Conservation (phyloP, 192 early-diverging fungal genomes). For the Backusella australiensis region DNA sequence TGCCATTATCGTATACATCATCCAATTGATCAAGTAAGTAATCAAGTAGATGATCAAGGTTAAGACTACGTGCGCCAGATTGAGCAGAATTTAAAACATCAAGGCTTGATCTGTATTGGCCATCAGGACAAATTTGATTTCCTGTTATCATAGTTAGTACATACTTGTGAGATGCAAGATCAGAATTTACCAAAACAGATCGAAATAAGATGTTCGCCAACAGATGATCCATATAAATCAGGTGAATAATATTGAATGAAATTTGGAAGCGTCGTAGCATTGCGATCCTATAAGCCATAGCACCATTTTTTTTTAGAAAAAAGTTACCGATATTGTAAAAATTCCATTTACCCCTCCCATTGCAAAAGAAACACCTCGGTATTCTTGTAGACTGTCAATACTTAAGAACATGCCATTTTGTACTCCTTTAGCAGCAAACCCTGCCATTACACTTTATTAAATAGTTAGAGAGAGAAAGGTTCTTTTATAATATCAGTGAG, state of each 20-base stretch:
- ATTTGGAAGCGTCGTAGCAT: constrained; percentile 43
- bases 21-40: constrained; percentile 41
- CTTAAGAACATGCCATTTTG: constrained; percentile 12
- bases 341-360: constrained; percentile 44
- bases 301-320: background rate
- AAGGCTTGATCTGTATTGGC: constrained; percentile 20
- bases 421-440: constrained; percentile 47
- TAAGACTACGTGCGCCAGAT: constrained; percentile 47
- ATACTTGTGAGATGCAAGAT: background rate
- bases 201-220: constrained; percentile 47
- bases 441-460: constrained; percentile 51
- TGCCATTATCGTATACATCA: constrained; percentile 26
- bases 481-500: background rate
- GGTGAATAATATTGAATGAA: constrained; percentile 42
- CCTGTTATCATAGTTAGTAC: background rate
- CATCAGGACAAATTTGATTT: constrained; percentile 22
- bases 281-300: constrained; percentile 27
- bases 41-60: constrained; percentile 44
- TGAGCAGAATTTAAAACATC: constrained; percentile 52
- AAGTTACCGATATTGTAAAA: background rate
- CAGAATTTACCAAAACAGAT: constrained; percentile 43
- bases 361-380: constrained; percentile 53
- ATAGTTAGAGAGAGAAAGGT: background rate
- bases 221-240: constrained; percentile 40
- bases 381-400: constrained; percentile 14